A percentile compares a stretch with the other conserved stretches of the same genome.
Evolutionary conservation across 371 early-diverging fungal species (phyloP).

Genomic region (Actinomucor elegans): DNA sequence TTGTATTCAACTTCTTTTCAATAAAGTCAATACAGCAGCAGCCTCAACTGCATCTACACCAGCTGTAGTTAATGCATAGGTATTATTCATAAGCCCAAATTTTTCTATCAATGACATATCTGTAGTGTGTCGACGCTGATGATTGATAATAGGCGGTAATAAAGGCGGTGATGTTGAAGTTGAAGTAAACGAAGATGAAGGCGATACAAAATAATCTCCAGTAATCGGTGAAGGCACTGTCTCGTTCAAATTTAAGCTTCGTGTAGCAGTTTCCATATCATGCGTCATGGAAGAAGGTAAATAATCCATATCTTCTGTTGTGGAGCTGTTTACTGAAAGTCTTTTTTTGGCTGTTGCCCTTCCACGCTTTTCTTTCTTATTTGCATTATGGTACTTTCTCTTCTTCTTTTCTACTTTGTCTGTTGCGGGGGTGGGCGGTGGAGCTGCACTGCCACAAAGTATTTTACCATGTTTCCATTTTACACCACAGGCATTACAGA

Average conservation of each 20-base stretch:
- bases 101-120: no score
- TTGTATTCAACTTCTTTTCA: slow-evolving; percentile 44
- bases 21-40: slow-evolving; percentile 40
- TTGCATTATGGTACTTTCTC: slow-evolving; percentile 13
- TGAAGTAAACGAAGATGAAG: not conserved
- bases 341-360: slow-evolving; percentile 7
- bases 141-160: no score
- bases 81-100: no score
- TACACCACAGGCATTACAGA: slow-evolving; percentile 92
- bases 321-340: not conserved
- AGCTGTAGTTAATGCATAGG: not conserved
- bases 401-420: slow-evolving; percentile 19
- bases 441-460: slow-evolving; percentile 14
- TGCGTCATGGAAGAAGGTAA: not conserved
- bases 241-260: no score
- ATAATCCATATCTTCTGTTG: not conserved
- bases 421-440: not conserved
- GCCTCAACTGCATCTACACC: slow-evolving; percentile 48
- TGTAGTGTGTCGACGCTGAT: no score
- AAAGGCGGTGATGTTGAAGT: not conserved
- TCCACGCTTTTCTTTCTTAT: not conserved
- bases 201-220: slow-evolving; percentile 2
- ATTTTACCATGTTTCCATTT: slow-evolving; percentile 84
- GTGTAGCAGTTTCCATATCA: slow-evolving; percentile 15
- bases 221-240: no score